Conservation (phyloP, 495 filamentous ascomycete species). For the Penicillium coffeae region DNA sequence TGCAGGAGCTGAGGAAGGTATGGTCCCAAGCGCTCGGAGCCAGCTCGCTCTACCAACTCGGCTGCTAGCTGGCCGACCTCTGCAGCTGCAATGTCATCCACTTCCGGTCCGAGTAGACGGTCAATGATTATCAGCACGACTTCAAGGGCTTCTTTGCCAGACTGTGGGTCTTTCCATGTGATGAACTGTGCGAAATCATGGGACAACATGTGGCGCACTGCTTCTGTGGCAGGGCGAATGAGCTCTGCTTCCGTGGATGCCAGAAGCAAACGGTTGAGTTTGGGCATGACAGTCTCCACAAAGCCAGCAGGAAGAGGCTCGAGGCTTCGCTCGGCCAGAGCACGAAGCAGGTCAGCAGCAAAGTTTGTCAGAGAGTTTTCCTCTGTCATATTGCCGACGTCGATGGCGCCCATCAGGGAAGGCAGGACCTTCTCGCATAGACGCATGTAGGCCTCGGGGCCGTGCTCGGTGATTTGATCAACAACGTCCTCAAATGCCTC, state of each 20-base stretch:
- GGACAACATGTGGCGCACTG: conserved; percentile 79
- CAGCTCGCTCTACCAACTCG: conserved; percentile 91
- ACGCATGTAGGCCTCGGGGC: conserved; percentile 66
- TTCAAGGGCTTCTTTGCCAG: conserved; percentile 79
- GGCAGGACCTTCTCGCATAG: conserved; percentile 86
- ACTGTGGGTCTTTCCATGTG: conserved; percentile 66
- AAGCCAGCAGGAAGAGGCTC: conserved; percentile 85
- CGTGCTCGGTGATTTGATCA: conserved; percentile 57
- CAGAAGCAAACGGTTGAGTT: conserved; percentile 77
- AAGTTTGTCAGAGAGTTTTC: conserved; percentile 80
- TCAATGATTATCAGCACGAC: conserved; percentile 89
- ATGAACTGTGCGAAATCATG: conserved; percentile 88
- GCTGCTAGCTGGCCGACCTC: conserved; percentile 94
- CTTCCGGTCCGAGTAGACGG: conserved; percentile 73
- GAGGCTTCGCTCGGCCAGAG: conserved; percentile 75
- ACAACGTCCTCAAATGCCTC: conserved; percentile 90
- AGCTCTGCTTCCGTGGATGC: conserved; percentile 77
- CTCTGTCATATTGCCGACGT: conserved; percentile 77
- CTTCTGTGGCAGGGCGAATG: conserved; percentile 78
- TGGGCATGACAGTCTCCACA: conserved; percentile 78
- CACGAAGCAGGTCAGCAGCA: conserved; percentile 75
- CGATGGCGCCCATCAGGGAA: conserved; percentile 81
- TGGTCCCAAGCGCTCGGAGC: conserved; percentile 81
- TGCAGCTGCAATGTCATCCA: conserved; percentile 88
- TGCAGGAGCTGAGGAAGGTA: conserved; percentile 85